Base-by-base conservation (phyloP, 257 asterid genomes). In the Capsicum rhomboideum region DNA sequence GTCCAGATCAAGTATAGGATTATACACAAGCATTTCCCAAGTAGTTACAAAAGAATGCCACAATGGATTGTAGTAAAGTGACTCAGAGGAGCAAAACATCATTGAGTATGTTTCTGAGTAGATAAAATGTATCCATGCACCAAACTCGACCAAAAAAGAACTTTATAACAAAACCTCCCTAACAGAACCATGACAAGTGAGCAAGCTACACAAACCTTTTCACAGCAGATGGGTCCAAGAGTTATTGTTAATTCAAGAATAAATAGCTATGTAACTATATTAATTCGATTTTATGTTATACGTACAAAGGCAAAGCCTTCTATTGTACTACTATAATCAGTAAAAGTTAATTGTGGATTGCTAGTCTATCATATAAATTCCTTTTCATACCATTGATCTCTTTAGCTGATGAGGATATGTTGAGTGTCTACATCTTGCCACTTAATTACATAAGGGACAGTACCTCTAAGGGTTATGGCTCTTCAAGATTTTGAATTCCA, bases 81-180 rank as follows among this genome's bases (percentile, higher is more conserved):
- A 92, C 87, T 96, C 98, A 21, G 98, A 93, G 6, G 99, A 89
- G 98, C 99, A 93, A 85, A 96, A 96, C 98, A 96, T 93, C 54
- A 98, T 90, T n/a, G 97, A 17, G 34, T 68, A 68, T 31, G 75
- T 67, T 31, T 67, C 75, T 17, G 17, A 67, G 49, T n/a, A n/a
- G n/a, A n/a, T 31, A 85, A 96, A 94, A 56, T 93, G 93, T 83
- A 96, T 88, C 98, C 98, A 96, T 14, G 99, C 98, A 75, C 92
- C 98, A 59, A 96, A 87, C 87, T 92, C 98, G 0, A 94, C 75
- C 88, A n/a, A 96, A 67, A 52, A 94, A 56, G 78, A 96, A 96
- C 92, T 92, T 96, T 77, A 96, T 83, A 83, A 94, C 55, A n/a
- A 83, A 96, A 96, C 77, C 97, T 94, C 55, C 98, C 98, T 71